phyloP scores from a whole-genome alignment of 2,329 filamentous ascomycete genomes.

The Clonostachys sp. region DNA sequence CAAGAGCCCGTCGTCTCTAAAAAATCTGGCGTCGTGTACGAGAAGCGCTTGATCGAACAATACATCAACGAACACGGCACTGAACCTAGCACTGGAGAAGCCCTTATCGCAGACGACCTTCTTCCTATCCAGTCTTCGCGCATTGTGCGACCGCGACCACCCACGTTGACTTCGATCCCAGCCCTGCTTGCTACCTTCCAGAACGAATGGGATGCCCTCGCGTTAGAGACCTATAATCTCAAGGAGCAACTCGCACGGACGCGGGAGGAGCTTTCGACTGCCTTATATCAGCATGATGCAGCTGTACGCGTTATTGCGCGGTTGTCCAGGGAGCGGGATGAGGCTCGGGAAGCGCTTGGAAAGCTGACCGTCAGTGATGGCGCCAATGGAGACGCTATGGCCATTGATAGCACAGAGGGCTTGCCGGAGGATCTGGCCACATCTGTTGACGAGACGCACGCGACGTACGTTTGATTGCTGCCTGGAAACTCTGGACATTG shows the following conservation, averaged over 20 bases:
- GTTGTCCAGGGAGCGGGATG: slow-evolving; percentile 85
- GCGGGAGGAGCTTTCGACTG: slow-evolving; percentile 86
- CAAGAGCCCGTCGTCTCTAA: slow-evolving; percentile 92
- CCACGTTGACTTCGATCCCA: slow-evolving; percentile 92
- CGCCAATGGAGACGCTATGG: slow-evolving; percentile 76
- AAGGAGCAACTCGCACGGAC: slow-evolving; percentile 87
- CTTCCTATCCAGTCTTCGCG: slow-evolving; percentile 80
- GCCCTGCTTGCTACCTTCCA: slow-evolving; percentile 92
- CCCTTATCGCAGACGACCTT: slow-evolving; percentile 78
- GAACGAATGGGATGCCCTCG: slow-evolving; percentile 95
- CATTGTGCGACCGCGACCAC: slow-evolving; percentile 83
- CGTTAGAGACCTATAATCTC: slow-evolving; percentile 86
- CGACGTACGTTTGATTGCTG: slow-evolving; percentile 54
- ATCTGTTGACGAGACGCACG: slow-evolving; percentile 76
- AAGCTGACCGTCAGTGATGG: slow-evolving; percentile 69
- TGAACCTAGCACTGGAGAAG: slow-evolving; percentile 85
- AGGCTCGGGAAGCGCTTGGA: slow-evolving; percentile 83
- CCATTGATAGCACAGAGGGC: slow-evolving; percentile 71
- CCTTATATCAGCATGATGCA: slow-evolving; percentile 95
- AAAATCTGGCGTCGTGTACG: slow-evolving; percentile 91
- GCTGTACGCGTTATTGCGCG: slow-evolving; percentile 93
- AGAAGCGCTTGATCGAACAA: slow-evolving; percentile 90
- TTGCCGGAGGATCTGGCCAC: slow-evolving; percentile 68
- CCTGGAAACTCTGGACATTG: neutral
- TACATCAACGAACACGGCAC: slow-evolving; percentile 92